Evolutionary conservation across 1,139 yeast genomes (phyloP), one percentile per base, ranked within the genome.

Genomic region (Protomyces macrosporus): DNA sequence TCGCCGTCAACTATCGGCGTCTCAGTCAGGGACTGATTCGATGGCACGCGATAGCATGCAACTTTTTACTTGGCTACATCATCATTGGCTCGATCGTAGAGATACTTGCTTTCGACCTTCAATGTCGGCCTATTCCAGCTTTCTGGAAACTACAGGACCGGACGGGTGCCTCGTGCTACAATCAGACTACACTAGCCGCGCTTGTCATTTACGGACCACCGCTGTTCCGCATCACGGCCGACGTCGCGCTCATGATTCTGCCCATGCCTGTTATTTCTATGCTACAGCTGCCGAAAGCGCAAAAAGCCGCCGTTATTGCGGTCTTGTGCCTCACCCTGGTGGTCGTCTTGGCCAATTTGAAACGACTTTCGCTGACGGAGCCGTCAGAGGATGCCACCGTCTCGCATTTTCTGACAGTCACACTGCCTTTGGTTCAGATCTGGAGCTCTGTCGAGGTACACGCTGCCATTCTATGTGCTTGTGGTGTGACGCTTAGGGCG

Each of bases 141-240:
- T 34, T 52, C 42, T 52, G 55, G 55, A 12, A 14, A 35, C 55
- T 52, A 4, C 40, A 33, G 32, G 37, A 52, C 42, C n/a, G 48
- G 16, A 10, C 39, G 6, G 12, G 10, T 23, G 39, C 55, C 40
- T 10, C 12, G 4, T 52, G 55, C 9, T 52, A 52, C 23, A 30
- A 30, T 30, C 12, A 33, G 23, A 35, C 42, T 12, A 52, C 42
- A 10, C 10, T 14, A 5, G 23, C 32, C 12, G 30, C 37, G 9
- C 37, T 52, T 4, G 42, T 52, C 32, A 35, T 35, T 12, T 52
- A 52, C 30, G 55, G 55, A n/a, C 55, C 55, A 14, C 55, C 55
- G 12, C 32, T 52, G 16, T 52, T 52, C 30, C 16, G 55, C 16
- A 35, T 36, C 42, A 34, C 33, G 23, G 55, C 32, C 3, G 55